These are phyloP conservation scores for Puccinia coronata DNA, from an alignment of 1,284 basidiomycete genomes.

Conservation along the genomic window DNA sequence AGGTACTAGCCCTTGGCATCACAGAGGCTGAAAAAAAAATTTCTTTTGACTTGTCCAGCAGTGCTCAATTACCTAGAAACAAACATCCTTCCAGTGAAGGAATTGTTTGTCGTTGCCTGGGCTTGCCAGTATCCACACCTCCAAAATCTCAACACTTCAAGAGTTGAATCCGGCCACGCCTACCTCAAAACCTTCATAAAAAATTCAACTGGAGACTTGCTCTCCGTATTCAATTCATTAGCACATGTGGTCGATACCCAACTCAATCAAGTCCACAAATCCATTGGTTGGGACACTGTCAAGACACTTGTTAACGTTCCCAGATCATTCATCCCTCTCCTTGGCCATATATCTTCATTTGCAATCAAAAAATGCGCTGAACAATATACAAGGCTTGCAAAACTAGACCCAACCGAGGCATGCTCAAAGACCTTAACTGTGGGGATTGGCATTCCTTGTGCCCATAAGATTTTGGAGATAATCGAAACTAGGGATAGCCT, in stretches of 20 bases:
- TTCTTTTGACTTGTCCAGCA: neutral
- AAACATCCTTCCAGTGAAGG: no score
- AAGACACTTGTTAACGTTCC: neutral
- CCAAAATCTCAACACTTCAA: no score
- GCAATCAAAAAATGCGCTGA: neutral
- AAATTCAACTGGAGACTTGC: no score
- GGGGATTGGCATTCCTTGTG: slow-evolving; percentile 2
- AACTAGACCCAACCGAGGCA: neutral
- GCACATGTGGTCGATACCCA: neutral
- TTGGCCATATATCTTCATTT: neutral
- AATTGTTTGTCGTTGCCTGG: no score
- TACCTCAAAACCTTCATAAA: no score
- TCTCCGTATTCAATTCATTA: no score
- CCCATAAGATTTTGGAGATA: neutral
- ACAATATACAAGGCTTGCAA: neutral
- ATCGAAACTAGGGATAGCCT: neutral
- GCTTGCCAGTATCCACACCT: no score
- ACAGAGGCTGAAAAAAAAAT: no score
- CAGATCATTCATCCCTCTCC: neutral
- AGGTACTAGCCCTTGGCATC: no score
- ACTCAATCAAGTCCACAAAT: neutral
- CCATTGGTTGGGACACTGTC: no score
- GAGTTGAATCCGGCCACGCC: no score
- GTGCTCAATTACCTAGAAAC: no score
- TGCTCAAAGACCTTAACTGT: neutral